Conservation (phyloP, 2,329 filamentous ascomycete species). For the Colletotrichum sp. region DNA sequence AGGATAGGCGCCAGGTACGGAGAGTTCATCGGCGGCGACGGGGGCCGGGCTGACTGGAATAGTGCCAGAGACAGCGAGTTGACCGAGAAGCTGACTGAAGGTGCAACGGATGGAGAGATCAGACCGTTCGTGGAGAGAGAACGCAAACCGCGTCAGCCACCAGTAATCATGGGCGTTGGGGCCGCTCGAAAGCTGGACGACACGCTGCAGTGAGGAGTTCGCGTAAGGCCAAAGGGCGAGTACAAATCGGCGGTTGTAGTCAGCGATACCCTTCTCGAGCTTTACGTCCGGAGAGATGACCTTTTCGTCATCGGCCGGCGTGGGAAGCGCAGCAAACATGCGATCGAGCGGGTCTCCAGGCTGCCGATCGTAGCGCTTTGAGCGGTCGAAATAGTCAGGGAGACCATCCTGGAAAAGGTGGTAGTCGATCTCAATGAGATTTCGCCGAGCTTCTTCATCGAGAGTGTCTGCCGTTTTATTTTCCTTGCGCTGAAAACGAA, state of each 20-base stretch:
- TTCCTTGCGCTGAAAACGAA: not conserved
- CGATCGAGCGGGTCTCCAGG: conserved; percentile 9
- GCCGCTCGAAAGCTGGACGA: not conserved
- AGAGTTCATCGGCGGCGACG: not conserved
- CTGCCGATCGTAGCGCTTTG: not conserved
- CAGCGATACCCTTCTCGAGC: not conserved
- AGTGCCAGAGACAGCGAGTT: not conserved
- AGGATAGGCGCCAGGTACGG: not conserved
- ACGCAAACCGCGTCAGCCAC: conserved; percentile 14
- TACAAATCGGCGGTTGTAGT: not conserved
- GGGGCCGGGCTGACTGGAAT: not conserved
- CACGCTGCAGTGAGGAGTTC: conserved; percentile 7
- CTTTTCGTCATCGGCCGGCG: not conserved
- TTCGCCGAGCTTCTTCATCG: not conserved
- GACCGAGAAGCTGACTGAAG: conserved; percentile 14
- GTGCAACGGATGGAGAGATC: conserved; percentile 4
- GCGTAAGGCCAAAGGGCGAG: conserved; percentile 18
- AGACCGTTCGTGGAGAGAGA: conserved; percentile 2
- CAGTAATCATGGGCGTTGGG: conserved; percentile 4
- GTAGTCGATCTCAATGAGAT: conserved; percentile 9
- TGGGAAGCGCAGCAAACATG: conserved; percentile 4
- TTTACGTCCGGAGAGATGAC: not conserved
- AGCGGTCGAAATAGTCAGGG: conserved; percentile 1
- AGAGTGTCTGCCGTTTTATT: not conserved
- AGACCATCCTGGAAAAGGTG: conserved; percentile 6